Conservation (phyloP, 2,329 filamentous ascomycete genomes). For the Diaporthe destruens region DNA sequence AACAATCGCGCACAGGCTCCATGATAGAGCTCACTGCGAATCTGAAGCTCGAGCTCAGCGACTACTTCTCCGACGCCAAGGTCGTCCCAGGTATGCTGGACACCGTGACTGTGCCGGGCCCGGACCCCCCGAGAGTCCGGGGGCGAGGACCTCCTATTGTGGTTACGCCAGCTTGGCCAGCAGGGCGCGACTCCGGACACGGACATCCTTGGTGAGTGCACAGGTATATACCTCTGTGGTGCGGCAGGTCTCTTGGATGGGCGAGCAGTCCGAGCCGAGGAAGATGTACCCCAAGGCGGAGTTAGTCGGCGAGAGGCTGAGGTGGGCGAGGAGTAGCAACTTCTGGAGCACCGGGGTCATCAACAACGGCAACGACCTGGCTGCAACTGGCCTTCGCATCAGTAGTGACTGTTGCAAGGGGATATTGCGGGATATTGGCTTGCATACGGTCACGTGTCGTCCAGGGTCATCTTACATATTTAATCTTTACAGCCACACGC, state of each 20-base stretch:
- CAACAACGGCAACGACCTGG: conserved; percentile 69
- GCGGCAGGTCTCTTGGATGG: conserved; percentile 62
- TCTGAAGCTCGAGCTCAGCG: conserved; percentile 55
- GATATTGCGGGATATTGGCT: conserved; percentile 57
- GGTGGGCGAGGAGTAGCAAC: conserved; percentile 66
- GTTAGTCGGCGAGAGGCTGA: conserved; percentile 59
- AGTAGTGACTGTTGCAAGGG: no score
- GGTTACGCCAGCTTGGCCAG: conserved; percentile 57
- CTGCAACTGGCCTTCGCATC: conserved; percentile 53
- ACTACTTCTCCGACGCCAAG: conserved; percentile 58
- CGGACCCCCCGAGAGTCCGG: conserved; percentile 56
- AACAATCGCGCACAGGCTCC: conserved; percentile 43
- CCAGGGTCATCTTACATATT: no score
- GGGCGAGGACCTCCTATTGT: conserved; percentile 53
- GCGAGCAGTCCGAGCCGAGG: conserved; percentile 55
- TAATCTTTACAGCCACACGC: no score
- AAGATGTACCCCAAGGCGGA: conserved; percentile 52
- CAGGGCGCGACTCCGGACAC: conserved; percentile 56
- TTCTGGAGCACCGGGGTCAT: conserved; percentile 68
- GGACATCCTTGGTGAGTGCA: conserved; percentile 66
- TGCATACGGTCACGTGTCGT: background rate
- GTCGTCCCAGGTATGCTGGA: conserved; percentile 65
- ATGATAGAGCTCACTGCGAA: conserved; percentile 58
- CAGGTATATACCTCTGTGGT: conserved; percentile 62
- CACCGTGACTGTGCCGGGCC: conserved; percentile 64